These are phyloP conservation scores for Diplodia intermedia DNA, from an alignment of 2,329 filamentous ascomycete species.

Conservation along the genomic window DNA sequence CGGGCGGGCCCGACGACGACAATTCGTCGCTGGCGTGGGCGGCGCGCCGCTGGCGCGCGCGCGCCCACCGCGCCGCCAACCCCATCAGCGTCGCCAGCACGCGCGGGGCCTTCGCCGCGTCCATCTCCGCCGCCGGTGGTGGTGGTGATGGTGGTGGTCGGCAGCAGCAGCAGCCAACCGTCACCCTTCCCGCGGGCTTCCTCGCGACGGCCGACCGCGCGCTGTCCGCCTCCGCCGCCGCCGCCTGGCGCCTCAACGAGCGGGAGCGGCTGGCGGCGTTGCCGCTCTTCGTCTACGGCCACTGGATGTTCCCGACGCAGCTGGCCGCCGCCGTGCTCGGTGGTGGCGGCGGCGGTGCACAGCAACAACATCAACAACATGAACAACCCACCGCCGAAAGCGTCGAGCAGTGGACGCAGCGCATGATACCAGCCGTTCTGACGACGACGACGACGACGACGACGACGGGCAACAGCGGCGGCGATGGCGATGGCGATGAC, in stretches of 20 bases:
- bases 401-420: background rate
- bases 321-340: conserved; percentile 3
- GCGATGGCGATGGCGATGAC: no score
- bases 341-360: background rate
- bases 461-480: background rate
- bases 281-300: conserved; percentile 29
- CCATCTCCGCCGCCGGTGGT: background rate
- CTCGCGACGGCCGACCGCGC: background rate
- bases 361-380: no score
- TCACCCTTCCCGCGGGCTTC: background rate
- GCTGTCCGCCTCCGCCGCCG: background rate
- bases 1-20: background rate
- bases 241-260: background rate
- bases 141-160: no score
- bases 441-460: background rate
- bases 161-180: background rate
- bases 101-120: conserved; percentile 7
- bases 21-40: background rate
- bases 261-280: no score
- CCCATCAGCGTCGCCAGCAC: background rate
- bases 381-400: background rate
- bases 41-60: background rate
- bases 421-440: conserved; percentile 2
- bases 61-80: background rate
- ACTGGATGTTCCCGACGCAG: conserved; percentile 12